Percentiles rank a stretch among this genome's conserved stretches.
Conservation (phyloP, 345 rosid species). For the Aethionema arabicum region DNA sequence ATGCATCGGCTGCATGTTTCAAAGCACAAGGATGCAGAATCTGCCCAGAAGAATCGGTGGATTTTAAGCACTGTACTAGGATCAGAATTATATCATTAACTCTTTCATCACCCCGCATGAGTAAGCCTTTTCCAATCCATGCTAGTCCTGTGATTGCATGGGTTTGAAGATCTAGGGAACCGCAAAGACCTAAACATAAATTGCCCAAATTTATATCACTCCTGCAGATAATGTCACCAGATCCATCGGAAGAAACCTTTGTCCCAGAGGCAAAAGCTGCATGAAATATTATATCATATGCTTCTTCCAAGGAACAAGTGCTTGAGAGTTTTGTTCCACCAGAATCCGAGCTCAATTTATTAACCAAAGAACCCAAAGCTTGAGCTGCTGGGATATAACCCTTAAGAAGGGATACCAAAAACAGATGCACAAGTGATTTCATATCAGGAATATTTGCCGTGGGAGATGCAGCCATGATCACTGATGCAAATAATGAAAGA, state of each 20-base stretch:
- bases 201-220: slow-evolving; percentile 38
- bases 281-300: slow-evolving; percentile 56
- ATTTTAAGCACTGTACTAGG: slow-evolving; percentile 58
- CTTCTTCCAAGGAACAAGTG: slow-evolving; percentile 65
- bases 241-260: slow-evolving; percentile 30
- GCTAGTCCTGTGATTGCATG: slow-evolving; percentile 72
- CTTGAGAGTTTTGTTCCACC: slow-evolving; percentile 34
- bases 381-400: slow-evolving; percentile 74
- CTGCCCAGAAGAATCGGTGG: slow-evolving; percentile 34
- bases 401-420: slow-evolving; percentile 48
- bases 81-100: slow-evolving; percentile 57
- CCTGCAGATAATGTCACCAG: slow-evolving; percentile 30
- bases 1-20: slow-evolving; percentile 84
- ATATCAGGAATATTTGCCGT: slow-evolving; percentile 58
- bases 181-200: slow-evolving; percentile 43
- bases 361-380: slow-evolving; percentile 82
- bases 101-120: slow-evolving; percentile 84
- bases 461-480: slow-evolving; percentile 66
- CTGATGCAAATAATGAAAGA: slow-evolving; percentile 71
- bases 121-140: slow-evolving; percentile 95
- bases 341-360: slow-evolving; percentile 55
- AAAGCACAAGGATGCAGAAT: slow-evolving; percentile 42
- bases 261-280: slow-evolving; percentile 22
- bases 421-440: slow-evolving; percentile 44
- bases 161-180: slow-evolving; percentile 44